phyloP scores from a whole-genome alignment of 305 asterid genomes.

The Plantago coronopus region DNA sequence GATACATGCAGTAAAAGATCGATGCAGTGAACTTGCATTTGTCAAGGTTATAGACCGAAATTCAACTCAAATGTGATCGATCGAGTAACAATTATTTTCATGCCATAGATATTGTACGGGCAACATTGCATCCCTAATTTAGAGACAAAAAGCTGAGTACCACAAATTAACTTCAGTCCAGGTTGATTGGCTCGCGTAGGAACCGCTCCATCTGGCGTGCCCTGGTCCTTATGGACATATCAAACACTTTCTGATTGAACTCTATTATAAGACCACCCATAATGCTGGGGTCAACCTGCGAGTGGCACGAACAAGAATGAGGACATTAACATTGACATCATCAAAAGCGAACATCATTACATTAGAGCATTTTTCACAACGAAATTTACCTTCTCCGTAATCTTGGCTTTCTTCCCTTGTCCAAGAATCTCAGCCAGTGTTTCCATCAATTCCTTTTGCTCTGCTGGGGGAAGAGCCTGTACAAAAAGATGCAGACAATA shows the following conservation, averaged over 20 bases:
- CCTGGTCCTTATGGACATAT: conserved; percentile 88
- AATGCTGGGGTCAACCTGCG: conserved; percentile 85
- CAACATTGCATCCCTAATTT: no score
- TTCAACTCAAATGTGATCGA: no score
- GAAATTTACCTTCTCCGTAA: conserved; percentile 70
- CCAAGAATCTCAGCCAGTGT: conserved; percentile 76
- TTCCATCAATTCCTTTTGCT: conserved; percentile 88
- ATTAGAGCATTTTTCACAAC: not conserved
- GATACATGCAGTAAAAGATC: no score
- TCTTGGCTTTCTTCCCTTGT: conserved; percentile 62
- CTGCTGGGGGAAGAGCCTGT: conserved; percentile 78
- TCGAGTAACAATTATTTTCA: no score
- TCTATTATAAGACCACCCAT: conserved; percentile 91
- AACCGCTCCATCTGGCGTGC: conserved; percentile 98
- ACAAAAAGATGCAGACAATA: conserved; percentile 18
- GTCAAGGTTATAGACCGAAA: no score
- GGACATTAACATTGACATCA: not conserved
- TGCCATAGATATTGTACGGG: no score
- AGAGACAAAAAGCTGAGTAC: no score
- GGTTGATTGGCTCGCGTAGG: conserved; percentile 72
- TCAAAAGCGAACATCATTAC: not conserved
- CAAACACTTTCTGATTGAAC: conserved; percentile 68
- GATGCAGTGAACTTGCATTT: no score
- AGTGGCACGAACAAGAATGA: not conserved
- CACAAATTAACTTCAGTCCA: conserved; percentile 16